phyloP scores from a whole-genome alignment of 371 early-diverging fungal genomes.

The Mortierella polycephala region DNA sequence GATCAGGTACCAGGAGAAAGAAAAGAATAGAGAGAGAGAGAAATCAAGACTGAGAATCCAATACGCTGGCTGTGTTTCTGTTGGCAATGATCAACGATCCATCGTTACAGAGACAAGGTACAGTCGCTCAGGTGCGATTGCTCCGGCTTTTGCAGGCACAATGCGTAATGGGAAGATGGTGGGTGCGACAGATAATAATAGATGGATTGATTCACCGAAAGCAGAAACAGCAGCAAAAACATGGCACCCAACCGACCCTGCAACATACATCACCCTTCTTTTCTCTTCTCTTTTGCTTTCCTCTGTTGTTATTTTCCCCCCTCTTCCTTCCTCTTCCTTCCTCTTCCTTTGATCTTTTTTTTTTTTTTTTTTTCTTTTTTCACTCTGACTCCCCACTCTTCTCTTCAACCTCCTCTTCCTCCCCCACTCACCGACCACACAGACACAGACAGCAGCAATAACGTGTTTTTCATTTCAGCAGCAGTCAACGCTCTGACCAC shows the following conservation, averaged over 20 bases:
- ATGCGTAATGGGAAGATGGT: not conserved
- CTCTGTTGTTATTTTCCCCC: not conserved
- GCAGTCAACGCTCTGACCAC: not conserved
- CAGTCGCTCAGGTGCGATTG: no score
- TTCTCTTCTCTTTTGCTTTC: not conserved
- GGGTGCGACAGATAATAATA: not conserved
- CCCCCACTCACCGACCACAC: not conserved
- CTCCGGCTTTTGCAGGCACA: not conserved
- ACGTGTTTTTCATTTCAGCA: slow-evolving; percentile 11
- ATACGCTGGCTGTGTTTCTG: not conserved
- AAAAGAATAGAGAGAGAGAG: no score
- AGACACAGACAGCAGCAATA: not conserved
- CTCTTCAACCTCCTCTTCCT: not conserved
- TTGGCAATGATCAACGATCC: no score
- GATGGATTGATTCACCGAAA: not conserved
- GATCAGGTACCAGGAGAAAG: no score
- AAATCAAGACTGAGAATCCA: not conserved
- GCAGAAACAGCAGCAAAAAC: not conserved
- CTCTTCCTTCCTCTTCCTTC: not conserved
- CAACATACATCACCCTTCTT: not conserved
- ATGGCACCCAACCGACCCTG: not conserved
- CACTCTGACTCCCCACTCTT: slow-evolving; percentile 38
- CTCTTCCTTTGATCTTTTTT: not conserved
- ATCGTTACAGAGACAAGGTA: no score
- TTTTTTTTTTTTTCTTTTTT: not conserved